Base-by-base conservation (phyloP, 768 basidiomycete species). In the Mrakia frigida region DNA sequence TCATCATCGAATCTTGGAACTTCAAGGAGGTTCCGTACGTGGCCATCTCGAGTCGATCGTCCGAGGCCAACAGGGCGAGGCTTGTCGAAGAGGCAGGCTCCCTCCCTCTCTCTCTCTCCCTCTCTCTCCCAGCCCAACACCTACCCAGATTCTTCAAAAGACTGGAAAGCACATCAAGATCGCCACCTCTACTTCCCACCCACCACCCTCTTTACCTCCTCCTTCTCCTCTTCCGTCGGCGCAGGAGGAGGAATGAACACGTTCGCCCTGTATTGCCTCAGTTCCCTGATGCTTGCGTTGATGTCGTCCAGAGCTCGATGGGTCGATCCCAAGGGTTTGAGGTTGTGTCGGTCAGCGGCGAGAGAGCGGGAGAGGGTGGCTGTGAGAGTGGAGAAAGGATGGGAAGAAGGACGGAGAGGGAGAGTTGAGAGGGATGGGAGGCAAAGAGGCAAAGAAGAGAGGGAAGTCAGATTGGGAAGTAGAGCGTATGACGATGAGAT, bases 241-340 rank as follows among this genome's bases (percentile, higher is more conserved):
- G 18, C 21, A 10, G 63, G 63, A 4, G 63, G 63, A 31, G 63
- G 63, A 10, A 69, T 46, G 52, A 77, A 77, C 1, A 77, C 41
- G 33, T 61, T 71, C 23, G 70, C 18, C 16, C 67, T 50, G 73
- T 78, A 78, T 35, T 39, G 37, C 37, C 68, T 31, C 25, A 78
- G 73, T 60, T 78, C 77, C 23, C 35, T 50, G 53, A 78, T 78
- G 43, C 73, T 74, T 41, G 52, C 52, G 23, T 60, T 33, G 67
- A 78, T 78, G 70, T 78, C 77, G 63, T 78, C 77, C 37, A 74
- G 67, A 3, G 77, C 77, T 14, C 77, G 77, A 39, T 78, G 77
- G 13, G 73, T 43, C 6, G 67, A 35, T 23, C 60, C 70, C 10
- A 31, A 13, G 14, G 75, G 70, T 63, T 70, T 69, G 31, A 56